phyloP scores from a whole-genome alignment of 352 stramenopile genomes.

The Thalassiosira sp. region DNA sequence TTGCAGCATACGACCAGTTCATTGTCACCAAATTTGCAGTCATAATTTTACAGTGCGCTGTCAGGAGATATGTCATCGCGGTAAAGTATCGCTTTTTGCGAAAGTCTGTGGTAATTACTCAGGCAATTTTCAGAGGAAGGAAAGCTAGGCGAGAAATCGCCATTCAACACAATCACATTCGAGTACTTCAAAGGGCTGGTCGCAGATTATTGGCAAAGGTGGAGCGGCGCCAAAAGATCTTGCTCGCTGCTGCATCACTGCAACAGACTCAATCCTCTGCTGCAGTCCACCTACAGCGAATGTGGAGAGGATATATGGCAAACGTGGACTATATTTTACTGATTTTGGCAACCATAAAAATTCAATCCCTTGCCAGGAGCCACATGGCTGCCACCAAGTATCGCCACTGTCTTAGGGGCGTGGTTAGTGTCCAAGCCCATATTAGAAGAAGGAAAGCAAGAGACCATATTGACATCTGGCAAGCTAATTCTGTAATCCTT shows the following conservation, averaged over 20 bases:
- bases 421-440: conserved; percentile 8
- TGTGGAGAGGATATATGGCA: conserved; percentile 39
- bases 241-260: not conserved
- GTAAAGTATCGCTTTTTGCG: conserved; percentile 19
- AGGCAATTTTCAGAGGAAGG: conserved; percentile 23
- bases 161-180: not conserved
- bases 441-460: conserved; percentile 8
- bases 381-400: not conserved
- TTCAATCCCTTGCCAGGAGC: conserved; percentile 17
- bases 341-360: conserved; percentile 26
- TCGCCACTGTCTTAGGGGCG: not conserved
- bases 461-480: not conserved
- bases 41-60: conserved; percentile 32
- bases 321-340: conserved; percentile 31
- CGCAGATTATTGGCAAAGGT: conserved; percentile 10
- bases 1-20: conserved; percentile 6
- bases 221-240: conserved; percentile 16
- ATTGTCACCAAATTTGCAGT: conserved; percentile 21
- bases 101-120: conserved; percentile 10
- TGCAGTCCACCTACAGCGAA: conserved; percentile 33
- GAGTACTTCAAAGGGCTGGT: conserved; percentile 16
- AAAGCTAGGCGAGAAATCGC: conserved; percentile 11
- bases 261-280: conserved; percentile 28
- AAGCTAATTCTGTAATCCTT: conserved; percentile 6
- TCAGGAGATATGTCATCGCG: conserved; percentile 23